Evolutionary conservation across 148 eudicot species (phyloP), one percentile per base, ranked within the genome.

Genomic region (Rhododendron ferrugineum): DNA sequence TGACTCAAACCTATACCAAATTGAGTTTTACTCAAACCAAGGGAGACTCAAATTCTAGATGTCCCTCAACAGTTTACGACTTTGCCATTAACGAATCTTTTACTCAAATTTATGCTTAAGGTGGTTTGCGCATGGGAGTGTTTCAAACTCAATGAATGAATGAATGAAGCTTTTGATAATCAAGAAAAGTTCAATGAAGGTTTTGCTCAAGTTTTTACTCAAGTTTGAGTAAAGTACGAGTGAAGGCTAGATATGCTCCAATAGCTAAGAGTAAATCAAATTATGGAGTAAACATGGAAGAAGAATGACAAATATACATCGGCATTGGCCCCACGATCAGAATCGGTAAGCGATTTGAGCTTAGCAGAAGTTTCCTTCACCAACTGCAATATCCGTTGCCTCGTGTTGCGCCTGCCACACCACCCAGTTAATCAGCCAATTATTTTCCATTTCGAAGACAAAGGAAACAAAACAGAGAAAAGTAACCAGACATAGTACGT

Each of bases 301-400:
- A 49, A 56, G 82, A n/a, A 32, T 42, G 36, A 11, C 11, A 78
- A 72, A 73, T 60, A 83, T 88, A 91, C 95, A 76, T 92, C 85
- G 76, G 86, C 89, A 87, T 90, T 86, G 83, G 90, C 26, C 68
- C 75, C 60, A 83, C 88, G 94, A 60, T 90, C 92, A 34, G 91
- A 90, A 66, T 90, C 95, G 49, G 91, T 90, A 34, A 92, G 87
- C 54, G 91, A 82, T 85, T 93, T 93, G 40, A 93, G 95, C 91
- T 91, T 92, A 32, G 64, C 64, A 58, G 96, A 93, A 85, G 93
- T 91, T 85, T 93, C 94, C 90, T 92, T 93, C 73, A 93, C 94
- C 78, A 93, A 85, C 87, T 90, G 90, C 73, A 92, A 50, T 86
- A 92, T 92, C 30, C 93, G 87, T 84, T 93, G 96, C 74, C 96